Evolutionary conservation across 1,139 yeast genomes (phyloP), one percentile per base, ranked within the genome.

Genomic region (Candida sp.): DNA sequence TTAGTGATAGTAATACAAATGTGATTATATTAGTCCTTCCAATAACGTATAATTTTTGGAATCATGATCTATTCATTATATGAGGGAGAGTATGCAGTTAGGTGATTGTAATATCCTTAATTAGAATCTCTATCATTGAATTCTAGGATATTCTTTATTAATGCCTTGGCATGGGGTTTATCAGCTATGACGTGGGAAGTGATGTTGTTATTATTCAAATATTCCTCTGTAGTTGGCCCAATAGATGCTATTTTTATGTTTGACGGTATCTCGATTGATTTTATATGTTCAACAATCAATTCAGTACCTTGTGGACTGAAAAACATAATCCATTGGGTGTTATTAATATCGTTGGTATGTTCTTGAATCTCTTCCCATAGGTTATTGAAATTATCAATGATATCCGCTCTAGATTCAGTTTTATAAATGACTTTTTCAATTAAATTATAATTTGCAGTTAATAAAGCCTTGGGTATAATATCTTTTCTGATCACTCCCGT

Each of bases 251-350:
- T 69, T 43, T 73, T 37, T 12, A 37, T 37, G 21, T 37, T 37
- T 75, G 35, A 50, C 46, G 0, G 51, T 49, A 7, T 47, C 48
- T 29, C 49, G 45, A 4, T 52, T 43, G 51, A 44, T 37, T 60
- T 64, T 37, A 84, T 51, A 49, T 70, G 68, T 9, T 75, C 66
- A 2, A 87, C 77, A 5, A 87, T 83, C 1, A 63, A 68, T 36
- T 75, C 77, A 0, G 96, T 85, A 0, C 96, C 97, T 51, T 93
- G 96, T 0, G 97, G 96, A 50, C 97, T 88, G 62, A 91, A 93
- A 49, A 93, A 87, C 0, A 90, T 85, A 5, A 90, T 68, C 95
- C 96, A 87, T 45, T 45, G 27, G 36, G 41, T 21, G 12, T 45
- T 34, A 5, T 21, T 21, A 5, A 29, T n/a, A 5, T 40, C 40